Percentiles rank a stretch among this genome's conserved stretches.
These are phyloP conservation scores for Nicotiana sylvestris DNA, from an alignment of 257 asterid genomes.

Conservation along the genomic window DNA sequence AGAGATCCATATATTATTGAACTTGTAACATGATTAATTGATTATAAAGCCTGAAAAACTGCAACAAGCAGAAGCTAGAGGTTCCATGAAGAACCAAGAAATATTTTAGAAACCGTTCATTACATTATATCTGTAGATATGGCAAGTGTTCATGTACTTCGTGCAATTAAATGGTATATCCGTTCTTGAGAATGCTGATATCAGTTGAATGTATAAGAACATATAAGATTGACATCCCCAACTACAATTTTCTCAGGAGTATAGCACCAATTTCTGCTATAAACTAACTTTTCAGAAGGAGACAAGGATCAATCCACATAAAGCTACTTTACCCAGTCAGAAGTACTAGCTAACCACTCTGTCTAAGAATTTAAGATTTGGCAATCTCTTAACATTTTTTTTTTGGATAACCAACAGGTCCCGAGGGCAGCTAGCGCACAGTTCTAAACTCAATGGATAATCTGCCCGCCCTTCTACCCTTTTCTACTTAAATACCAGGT, in stretches of 20 bases:
- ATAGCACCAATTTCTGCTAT: neutral
- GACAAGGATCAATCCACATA: neutral
- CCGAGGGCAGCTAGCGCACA: no score
- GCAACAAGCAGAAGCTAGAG: neutral
- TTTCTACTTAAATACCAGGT: no score
- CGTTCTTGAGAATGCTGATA: neutral
- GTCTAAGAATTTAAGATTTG: neutral
- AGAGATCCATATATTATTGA: neutral
- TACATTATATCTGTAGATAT: neutral
- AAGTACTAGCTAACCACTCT: neutral
- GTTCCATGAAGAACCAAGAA: neutral
- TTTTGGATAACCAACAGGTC: no score
- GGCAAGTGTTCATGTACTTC: neutral
- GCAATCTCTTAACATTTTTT: neutral
- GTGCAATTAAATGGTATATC: neutral
- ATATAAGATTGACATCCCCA: neutral
- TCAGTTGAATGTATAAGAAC: neutral
- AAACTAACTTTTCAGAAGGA: neutral
- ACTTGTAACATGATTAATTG: neutral
- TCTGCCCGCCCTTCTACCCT: no score
- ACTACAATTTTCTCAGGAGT: neutral
- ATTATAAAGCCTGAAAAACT: neutral
- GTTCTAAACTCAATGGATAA: no score
- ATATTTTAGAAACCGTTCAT: neutral
- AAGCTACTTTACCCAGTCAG: neutral